Evolutionary conservation across 2,329 filamentous ascomycete species (phyloP), one percentile per base, ranked within the genome.

Genomic region (Microascus cirrosus): DNA sequence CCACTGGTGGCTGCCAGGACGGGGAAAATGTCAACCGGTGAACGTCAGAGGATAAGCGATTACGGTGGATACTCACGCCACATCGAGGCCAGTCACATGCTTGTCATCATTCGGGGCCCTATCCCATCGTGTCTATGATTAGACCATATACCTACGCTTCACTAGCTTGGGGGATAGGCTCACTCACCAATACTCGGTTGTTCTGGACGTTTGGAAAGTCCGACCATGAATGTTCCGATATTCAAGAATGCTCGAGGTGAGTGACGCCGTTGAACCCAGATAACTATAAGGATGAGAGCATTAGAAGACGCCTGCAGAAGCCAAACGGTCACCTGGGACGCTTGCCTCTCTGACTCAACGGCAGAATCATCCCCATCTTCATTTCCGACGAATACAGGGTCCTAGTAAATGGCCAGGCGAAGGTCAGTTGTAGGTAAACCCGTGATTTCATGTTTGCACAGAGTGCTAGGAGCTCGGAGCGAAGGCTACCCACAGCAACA

Each of bases 211-310:
- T 32, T 68, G 64, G 52, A 63, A 69, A 0, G 61, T 61, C 4
- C 66, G 62, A 32, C 65, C 64, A 6, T 70, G 62, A 18, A 69
- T 60, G 15, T 58, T 61, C 35, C 66, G 65, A 48, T 68, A 69
- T 36, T 66, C 58, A 15, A 65, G 62, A 51, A 71, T 66, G 59
- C 67, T 70, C 8, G 67, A 66, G 3, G 65, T 64, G 1, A 71
- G 61, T 11, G 69, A 71, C 1, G 65, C 63, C 2, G 67, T 70
- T 13, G 64, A 66, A 2, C 45, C 8, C 36, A 60, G 35, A 25
- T 24, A 22, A 13, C 55, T 57, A 53, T 15, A 25, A 3, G 20
- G 8, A 32, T 8, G 3, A 39, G 12, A 4, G 15, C 3, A 12
- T 39, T 52, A 52, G 22, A 13, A 32, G 58, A 8, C 45, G 45